phyloP scores from a whole-genome alignment of 371 early-diverging fungal genomes.

The Thermomucor indicae-seudaticae region DNA sequence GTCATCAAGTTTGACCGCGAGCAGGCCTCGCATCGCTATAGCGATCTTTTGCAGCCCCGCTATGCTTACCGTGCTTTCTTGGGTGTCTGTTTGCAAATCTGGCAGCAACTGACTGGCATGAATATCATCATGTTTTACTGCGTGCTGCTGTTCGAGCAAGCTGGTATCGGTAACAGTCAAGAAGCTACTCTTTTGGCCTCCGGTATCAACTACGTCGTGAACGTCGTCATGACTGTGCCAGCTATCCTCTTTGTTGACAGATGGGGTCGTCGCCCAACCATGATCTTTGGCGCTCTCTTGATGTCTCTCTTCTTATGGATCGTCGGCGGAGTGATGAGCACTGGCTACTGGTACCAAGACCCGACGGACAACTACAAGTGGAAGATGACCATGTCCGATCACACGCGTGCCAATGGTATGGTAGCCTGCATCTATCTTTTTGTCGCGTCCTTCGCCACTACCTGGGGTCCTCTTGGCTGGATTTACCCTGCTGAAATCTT shows the following conservation, averaged over 20 bases:
- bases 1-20: slow-evolving; percentile 62
- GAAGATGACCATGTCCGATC: slow-evolving; percentile 5
- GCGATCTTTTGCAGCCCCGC: slow-evolving; percentile 58
- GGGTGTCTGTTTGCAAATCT: slow-evolving; percentile 45
- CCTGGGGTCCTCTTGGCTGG: slow-evolving; percentile 91
- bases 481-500: slow-evolving; percentile 86
- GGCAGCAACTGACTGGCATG: slow-evolving; percentile 72
- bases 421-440: slow-evolving; percentile 65
- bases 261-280: slow-evolving; percentile 1
- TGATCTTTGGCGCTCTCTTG: slow-evolving; percentile 7
- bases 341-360: slow-evolving; percentile 17
- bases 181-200: slow-evolving; percentile 55
- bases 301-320: slow-evolving; percentile 20
- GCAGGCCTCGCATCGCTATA: slow-evolving; percentile 60
- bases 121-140: slow-evolving; percentile 71
- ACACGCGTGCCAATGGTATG: slow-evolving; percentile 20
- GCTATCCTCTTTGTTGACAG: slow-evolving; percentile 55
- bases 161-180: slow-evolving; percentile 41
- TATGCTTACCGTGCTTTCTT: slow-evolving; percentile 53
- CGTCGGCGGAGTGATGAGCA: slow-evolving; percentile 32
- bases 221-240: slow-evolving; percentile 61
- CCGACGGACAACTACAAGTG: slow-evolving; percentile 14
- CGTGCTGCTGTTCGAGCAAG: slow-evolving; percentile 59
- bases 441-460: slow-evolving; percentile 68
- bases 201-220: slow-evolving; percentile 61